Conservation (phyloP, 2,329 filamentous ascomycete species). For the Zymoseptoria tritici region DNA sequence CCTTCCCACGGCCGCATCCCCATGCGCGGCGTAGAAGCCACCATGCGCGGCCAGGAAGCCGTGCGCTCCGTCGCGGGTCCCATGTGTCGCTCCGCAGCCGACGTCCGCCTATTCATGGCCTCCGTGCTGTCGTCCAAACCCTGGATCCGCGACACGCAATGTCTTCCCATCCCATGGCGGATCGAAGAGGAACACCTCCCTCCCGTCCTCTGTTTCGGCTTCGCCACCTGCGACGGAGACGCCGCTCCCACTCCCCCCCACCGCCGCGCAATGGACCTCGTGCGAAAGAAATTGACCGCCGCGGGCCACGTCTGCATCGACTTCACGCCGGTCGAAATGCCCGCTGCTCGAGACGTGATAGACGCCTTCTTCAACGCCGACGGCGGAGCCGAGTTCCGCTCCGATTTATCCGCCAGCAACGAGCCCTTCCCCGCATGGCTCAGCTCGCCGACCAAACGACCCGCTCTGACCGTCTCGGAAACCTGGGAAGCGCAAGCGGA, state of each 20-base stretch:
- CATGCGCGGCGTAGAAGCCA: constrained; percentile 1
- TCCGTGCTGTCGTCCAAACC: constrained; percentile 15
- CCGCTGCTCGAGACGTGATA: constrained; percentile 5
- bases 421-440: constrained; percentile 2
- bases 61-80: constrained; percentile 24
- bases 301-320: constrained; percentile 12
- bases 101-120: constrained; percentile 19
- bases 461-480: constrained; percentile 7
- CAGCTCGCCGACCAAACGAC: constrained; percentile 5
- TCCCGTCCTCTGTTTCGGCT: constrained; percentile 7
- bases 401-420: not conserved
- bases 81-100: constrained; percentile 21
- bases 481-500: constrained; percentile 12
- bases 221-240: constrained; percentile 4
- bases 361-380: constrained; percentile 12
- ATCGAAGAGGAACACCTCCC: constrained; percentile 5
- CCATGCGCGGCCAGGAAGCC: constrained; percentile 23
- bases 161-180: constrained; percentile 43
- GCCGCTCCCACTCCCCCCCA: constrained; percentile 7
- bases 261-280: constrained; percentile 5
- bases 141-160: constrained; percentile 24
- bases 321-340: constrained; percentile 9
- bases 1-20: constrained; percentile 13
- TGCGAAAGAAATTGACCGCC: constrained; percentile 3
- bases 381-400: constrained; percentile 12